Conservation (phyloP, 2,329 filamentous ascomycete genomes). For the Diaporthe vaccinii region DNA sequence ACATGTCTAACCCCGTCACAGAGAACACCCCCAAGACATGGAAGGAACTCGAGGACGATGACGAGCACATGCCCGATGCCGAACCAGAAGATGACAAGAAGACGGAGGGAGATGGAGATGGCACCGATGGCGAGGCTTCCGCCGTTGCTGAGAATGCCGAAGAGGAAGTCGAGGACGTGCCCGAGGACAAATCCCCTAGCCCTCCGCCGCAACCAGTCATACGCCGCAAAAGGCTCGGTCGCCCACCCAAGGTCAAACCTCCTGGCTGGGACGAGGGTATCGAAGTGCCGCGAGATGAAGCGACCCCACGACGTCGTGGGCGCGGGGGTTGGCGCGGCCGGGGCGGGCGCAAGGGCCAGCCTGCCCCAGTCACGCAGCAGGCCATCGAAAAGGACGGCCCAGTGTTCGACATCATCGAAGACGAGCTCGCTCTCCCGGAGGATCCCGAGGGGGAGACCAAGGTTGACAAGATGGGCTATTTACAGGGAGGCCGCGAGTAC, state of each 20-base stretch:
- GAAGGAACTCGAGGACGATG: conserved; percentile 59
- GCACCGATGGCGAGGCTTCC: conserved; percentile 55
- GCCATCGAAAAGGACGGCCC: conserved; percentile 95
- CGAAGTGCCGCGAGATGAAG: conserved; percentile 68
- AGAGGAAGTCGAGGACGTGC: conserved; percentile 50
- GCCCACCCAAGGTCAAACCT: conserved; percentile 87
- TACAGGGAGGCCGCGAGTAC: conserved; percentile 89
- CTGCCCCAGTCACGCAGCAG: conserved; percentile 83
- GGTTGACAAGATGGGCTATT: conserved; percentile 88
- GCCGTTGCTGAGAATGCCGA: conserved; percentile 53
- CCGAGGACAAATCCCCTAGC: conserved; percentile 62
- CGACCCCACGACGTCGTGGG: conserved; percentile 73
- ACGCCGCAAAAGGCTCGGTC: conserved; percentile 83
- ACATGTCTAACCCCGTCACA: conserved; percentile 44
- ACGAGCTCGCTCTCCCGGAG: conserved; percentile 90
- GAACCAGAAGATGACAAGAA: conserved; percentile 56
- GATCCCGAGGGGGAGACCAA: conserved; percentile 92
- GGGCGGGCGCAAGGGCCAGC: conserved; percentile 76
- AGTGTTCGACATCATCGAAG: conserved; percentile 88
- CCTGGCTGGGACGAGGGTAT: conserved; percentile 81
- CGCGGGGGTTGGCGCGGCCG: conserved; percentile 79
- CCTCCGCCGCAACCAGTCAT: conserved; percentile 73
- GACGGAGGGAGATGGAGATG: conserved; percentile 51
- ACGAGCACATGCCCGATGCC: conserved; percentile 60
- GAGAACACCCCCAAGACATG: conserved; percentile 62